Evolutionary conservation across 2,329 filamentous ascomycete genomes (phyloP), one percentile per base, ranked within the genome.

Genomic region (Calonectria fujianensis): DNA sequence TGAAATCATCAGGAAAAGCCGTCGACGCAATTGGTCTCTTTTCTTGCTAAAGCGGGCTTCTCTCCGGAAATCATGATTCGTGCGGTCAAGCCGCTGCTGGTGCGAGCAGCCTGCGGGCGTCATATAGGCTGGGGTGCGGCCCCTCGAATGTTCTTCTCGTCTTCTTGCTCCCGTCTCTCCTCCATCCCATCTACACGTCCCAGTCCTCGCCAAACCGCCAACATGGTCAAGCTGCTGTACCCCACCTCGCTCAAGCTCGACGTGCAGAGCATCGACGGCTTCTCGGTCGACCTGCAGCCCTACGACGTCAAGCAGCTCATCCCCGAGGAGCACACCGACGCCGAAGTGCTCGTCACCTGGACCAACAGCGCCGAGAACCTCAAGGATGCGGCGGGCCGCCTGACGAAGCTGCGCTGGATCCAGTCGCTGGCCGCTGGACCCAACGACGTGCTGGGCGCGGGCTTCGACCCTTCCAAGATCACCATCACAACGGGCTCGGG

Each of bases 341-440:
- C 92, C 81, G 88, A 91, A 31, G 85, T 91, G 79, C 88, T 93
- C 74, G 85, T 93, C 3, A 92, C 91, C 8, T 93, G 92, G 92
- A 83, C 86, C 82, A 93, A 93, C 87, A 87, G 85, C 32, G 78
- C 90, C 51, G 85, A 85, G 18, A 93, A 93, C 85, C 90, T 93
- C 74, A 84, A 87, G 29, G 90, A 93, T 80, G 91, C 91, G 64
- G 89, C 88, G 2, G 77, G 81, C 66, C 88, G 89, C 73, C 85
- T 93, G 82, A 89, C 86, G 71, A 89, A 91, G 51, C 86, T 93
- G 18, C 87, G 87, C 77, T 93, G 91, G 91, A 93, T 93, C 83
- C 92, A 93, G 80, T 92, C 90, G 0, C 90, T 93, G 41, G 92
- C 92, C 45, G 91, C 92, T 0, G 92, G 92, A 0, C 92, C 92